Conservation (phyloP, 2,329 filamentous ascomycete species). For the Paraphaeosphaeria sporulosa region DNA sequence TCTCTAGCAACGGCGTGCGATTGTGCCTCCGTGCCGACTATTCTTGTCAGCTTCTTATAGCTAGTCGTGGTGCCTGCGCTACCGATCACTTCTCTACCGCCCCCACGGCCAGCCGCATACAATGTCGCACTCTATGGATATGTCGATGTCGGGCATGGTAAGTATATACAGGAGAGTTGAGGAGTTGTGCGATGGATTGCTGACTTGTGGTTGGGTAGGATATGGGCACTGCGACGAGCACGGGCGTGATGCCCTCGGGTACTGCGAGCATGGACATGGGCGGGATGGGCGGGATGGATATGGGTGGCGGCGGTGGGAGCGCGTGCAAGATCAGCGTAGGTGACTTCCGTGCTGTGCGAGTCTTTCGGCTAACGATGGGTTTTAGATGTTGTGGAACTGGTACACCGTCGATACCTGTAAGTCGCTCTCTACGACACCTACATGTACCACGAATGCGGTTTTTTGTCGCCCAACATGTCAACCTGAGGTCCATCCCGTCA, state of each 20-base stretch:
- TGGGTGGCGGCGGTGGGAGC: slow-evolving; percentile 28
- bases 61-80: not conserved
- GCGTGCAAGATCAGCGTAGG: slow-evolving; percentile 44
- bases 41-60: not conserved
- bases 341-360: not conserved
- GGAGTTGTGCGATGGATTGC: not conserved
- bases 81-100: slow-evolving; percentile 3
- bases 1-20: not conserved
- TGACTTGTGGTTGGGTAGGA: not conserved
- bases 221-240: slow-evolving; percentile 27
- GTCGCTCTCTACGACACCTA: slow-evolving; percentile 6
- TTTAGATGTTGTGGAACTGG: slow-evolving; percentile 80
- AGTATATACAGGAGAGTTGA: not conserved
- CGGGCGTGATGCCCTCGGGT: slow-evolving; percentile 30
- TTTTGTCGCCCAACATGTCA: not conserved
- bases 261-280: slow-evolving; percentile 17
- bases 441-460: not conserved
- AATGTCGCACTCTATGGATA: slow-evolving; percentile 25
- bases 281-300: slow-evolving; percentile 29
- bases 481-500: not conserved
- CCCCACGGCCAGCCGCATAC: not conserved
- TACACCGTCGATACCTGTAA: slow-evolving; percentile 71
- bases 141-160: slow-evolving; percentile 21
- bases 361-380: slow-evolving; percentile 8
- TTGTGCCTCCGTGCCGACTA: not conserved